Evolutionary conservation across 2,329 filamentous ascomycete genomes (phyloP).

Genomic region (Trichoderma endophyticum): DNA sequence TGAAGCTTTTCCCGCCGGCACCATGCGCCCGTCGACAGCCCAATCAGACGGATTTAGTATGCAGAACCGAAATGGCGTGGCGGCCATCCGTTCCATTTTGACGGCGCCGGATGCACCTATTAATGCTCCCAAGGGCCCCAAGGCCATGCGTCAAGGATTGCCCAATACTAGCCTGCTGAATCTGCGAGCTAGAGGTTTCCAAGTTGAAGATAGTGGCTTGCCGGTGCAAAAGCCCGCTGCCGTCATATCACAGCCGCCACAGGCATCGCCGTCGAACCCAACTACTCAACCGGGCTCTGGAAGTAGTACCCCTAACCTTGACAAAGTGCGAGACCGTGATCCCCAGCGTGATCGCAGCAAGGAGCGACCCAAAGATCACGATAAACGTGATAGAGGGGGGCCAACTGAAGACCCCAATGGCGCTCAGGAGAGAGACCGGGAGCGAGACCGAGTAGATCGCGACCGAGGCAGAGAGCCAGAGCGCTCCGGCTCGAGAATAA

Average conservation of each 20-base stretch:
- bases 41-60: constrained; percentile 24
- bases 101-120: constrained; percentile 47
- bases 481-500: constrained; percentile 35
- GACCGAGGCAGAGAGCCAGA: constrained; percentile 22
- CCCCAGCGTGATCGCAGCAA: constrained; percentile 35
- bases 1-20: constrained; percentile 26
- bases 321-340: constrained; percentile 35
- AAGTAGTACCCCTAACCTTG: constrained; percentile 46
- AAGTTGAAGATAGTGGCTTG: constrained; percentile 42
- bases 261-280: constrained; percentile 18
- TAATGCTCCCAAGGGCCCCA: constrained; percentile 86
- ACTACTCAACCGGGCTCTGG: constrained; percentile 36
- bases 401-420: constrained; percentile 21
- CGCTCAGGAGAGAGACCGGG: constrained; percentile 19
- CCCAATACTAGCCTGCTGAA: constrained; percentile 76
- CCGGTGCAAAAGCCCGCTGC: constrained; percentile 26
- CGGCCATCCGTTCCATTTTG: constrained; percentile 32
- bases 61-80: constrained; percentile 24
- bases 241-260: constrained; percentile 10
- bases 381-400: constrained; percentile 26
- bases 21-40: constrained; percentile 11
- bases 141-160: constrained; percentile 87
- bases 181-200: constrained; percentile 53
- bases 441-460: constrained; percentile 17
- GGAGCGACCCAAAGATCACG: constrained; percentile 30